Percentiles rank a stretch among this genome's conserved stretches.
phyloP scores from a whole-genome alignment of 1,139 yeast species.

The Debaryomyces udenii region DNA sequence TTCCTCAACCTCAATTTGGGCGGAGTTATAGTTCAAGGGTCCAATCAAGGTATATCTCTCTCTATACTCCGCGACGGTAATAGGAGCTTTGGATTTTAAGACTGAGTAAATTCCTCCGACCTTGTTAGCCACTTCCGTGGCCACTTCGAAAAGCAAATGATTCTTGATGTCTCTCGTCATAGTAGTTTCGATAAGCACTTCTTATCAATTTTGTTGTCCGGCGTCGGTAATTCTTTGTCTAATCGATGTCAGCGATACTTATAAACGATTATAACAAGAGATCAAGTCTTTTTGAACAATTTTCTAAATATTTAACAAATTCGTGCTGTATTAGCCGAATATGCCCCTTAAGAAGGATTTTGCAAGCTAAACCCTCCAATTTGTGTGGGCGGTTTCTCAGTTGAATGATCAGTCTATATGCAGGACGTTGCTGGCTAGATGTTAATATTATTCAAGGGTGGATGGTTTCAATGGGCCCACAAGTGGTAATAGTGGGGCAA shows the following conservation, averaged over 20 bases:
- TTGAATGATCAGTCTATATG: conserved; percentile 8
- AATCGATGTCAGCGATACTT: no score
- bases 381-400: conserved; percentile 2
- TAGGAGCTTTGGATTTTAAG: conserved; percentile 93
- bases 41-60: conserved; percentile 88
- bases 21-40: conserved; percentile 78
- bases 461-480: background rate
- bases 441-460: no score
- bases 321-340: background rate
- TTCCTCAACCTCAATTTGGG: conserved; percentile 93
- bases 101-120: conserved; percentile 99
- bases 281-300: background rate
- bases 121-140: conserved; percentile 96
- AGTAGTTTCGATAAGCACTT: conserved; percentile 1
- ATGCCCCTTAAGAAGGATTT: conserved; percentile 1
- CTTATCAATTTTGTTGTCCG: no score
- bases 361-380: conserved; percentile 4
- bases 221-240: background rate
- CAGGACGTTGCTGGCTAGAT: background rate
- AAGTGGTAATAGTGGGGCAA: background rate
- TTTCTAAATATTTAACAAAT: background rate
- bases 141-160: conserved; percentile 88
- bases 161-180: conserved; percentile 80
- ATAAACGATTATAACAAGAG: background rate
- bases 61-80: conserved; percentile 90